A percentile compares a stretch with the other conserved stretches of the same genome.
Evolutionary conservation across 495 filamentous ascomycete species (phyloP).

Genomic region (Elasticomyces elasticus): DNA sequence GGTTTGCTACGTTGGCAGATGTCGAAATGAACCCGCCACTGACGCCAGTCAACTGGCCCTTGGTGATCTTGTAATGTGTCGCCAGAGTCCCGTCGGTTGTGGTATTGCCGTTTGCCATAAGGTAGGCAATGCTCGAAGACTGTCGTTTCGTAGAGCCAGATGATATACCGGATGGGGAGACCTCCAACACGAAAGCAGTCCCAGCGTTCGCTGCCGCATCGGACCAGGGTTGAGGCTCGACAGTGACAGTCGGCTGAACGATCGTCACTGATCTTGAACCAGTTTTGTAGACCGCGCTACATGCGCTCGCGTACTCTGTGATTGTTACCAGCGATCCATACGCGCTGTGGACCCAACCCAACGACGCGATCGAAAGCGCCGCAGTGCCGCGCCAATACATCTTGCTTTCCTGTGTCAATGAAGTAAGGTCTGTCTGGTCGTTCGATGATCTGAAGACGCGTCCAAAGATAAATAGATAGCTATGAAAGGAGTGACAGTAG

Average conservation of each 20-base stretch:
- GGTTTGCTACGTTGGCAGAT: background rate
- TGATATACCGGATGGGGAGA: background rate
- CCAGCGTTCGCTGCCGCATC: constrained; percentile 17
- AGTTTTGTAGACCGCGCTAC: constrained; percentile 15
- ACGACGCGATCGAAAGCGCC: background rate
- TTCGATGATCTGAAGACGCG: background rate
- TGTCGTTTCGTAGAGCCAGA: constrained; percentile 7
- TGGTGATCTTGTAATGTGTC: constrained; percentile 10
- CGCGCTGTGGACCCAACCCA: background rate
- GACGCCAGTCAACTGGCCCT: constrained; percentile 8
- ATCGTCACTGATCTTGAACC: constrained; percentile 7
- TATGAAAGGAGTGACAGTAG: background rate
- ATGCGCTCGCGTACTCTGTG: constrained; percentile 7
- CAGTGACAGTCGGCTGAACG: constrained; percentile 17
- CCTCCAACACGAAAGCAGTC: constrained; percentile 17
- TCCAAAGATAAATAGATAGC: background rate
- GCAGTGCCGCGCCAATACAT: constrained; percentile 7
- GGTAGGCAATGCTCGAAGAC: background rate
- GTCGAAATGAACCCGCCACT: constrained; percentile 13
- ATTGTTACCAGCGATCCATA: constrained; percentile 8
- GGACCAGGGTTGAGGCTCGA: constrained; percentile 10
- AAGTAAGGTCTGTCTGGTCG: background rate
- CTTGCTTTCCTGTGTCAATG: background rate
- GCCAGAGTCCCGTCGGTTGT: constrained; percentile 16
- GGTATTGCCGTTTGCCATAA: constrained; percentile 22